Base-by-base conservation (phyloP, 352 stramenopile species). In the Pythium aristosporum region DNA sequence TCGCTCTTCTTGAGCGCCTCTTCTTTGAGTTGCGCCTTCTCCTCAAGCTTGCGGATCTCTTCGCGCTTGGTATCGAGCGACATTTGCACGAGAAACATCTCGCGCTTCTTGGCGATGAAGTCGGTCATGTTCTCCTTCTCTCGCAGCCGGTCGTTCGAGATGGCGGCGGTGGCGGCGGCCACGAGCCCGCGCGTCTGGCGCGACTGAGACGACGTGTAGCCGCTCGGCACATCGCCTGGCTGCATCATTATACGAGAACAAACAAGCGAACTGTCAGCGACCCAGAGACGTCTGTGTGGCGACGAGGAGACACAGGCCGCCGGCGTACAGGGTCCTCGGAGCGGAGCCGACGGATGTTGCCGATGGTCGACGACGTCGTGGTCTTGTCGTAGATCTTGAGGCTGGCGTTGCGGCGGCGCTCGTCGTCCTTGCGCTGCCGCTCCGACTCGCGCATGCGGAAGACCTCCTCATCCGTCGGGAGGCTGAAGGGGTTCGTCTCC, bases 1-100 rank as follows among this genome's bases (percentile, higher is more conserved):
- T 98, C 94, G 52, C 87, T 97, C 69, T 98, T 98, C 67, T 96
- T 96, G 18, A 98, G 77, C 5, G 91, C 95, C 63, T 98, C 91
- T 57, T 98, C 94, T 52, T 98, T 98, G 18, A 97, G 75, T 67
- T 96, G 85, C 18, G 94, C 94, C 69, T 98, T 98, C 67, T 98
- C 93, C 71, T 98, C 92, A 5, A 98, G 87, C 73, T 98, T 98
- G 32, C 91, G 82, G 61, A 98, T 98, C 76, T 98, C 95, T 67
- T 98, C 95, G 15, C 92, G 85, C 74, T 98, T 98, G 28, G 92
- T 98, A 69, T 98, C 94, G 9, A 98, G 81, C 23, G 89, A 96
- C 89, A 98, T 98, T 61, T 96, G 94, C 20, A 98, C 89, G 1
- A 98, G 81, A 65, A 98, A 98, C 93, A 98, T 98, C 67, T 98